Evolutionary conservation across 768 basidiomycete species (phyloP), one percentile per base, ranked within the genome.

Genomic region (Sarcomyxa edulis): DNA sequence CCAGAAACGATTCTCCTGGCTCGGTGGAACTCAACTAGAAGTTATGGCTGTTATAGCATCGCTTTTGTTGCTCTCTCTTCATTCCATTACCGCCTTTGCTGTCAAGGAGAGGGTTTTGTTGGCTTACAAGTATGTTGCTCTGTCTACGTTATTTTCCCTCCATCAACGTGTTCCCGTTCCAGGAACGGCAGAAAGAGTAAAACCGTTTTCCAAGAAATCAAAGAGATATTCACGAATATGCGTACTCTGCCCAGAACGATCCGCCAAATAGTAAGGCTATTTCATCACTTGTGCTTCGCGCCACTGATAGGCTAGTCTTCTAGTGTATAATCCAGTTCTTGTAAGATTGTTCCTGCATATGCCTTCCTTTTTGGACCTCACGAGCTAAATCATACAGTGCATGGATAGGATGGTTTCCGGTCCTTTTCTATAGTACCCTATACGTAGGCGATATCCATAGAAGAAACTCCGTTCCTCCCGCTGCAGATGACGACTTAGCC

Each of bases 371-470:
- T n/a, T n/a, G n/a, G n/a, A 25, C 23, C 4, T 31, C 30, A 7
- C 14, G 15, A 32, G 30, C 19, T n/a, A 24, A 48, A 38, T 29
- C 23, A 12, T 11, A 8, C 40, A 90, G 88, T 44, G 74, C 80
- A 9, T 94, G 81, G 81, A 69, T 93, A 43, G 86, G 78, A 6
- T 97, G 95, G 95, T 96, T 95, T 52, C 93, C 94, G 0, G 63
- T 92, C 18, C 68, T 95, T 1, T 93, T 94, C 61, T 94, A 91
- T 64, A 84, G 81, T 3, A 84, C 86, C 1, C 66, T 89, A 18
- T 97, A 92, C 61, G 72, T 96, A 38, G 87, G 88, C 8, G 94
- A 95, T 49, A 70, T 95, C 8, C 79, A 96, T 67, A 85, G 80
- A 44, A 67, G 62, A 3, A 48, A 68, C 7, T 69, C 64, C 2